phyloP scores from a whole-genome alignment of 2,329 filamentous ascomycete species.

The Xylariaceae sp. region DNA sequence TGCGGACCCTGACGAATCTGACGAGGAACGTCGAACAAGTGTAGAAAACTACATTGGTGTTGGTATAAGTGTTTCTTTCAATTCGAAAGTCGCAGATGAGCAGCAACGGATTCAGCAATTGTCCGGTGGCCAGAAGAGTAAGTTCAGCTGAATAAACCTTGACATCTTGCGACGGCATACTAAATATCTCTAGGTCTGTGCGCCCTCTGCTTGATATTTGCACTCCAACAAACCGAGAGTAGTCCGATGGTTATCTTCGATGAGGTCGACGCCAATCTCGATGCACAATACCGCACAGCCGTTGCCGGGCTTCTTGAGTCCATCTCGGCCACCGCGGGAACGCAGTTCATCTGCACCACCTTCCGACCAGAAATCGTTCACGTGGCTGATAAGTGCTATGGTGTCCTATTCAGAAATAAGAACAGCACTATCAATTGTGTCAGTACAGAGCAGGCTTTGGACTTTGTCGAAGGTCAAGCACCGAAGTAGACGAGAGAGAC shows the following conservation, averaged over 20 bases:
- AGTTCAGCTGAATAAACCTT: slow-evolving; percentile 33
- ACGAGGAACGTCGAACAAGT: slow-evolving; percentile 62
- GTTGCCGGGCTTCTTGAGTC: slow-evolving; percentile 84
- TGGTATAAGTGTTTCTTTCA: slow-evolving; percentile 96
- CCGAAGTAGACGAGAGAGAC: slow-evolving; percentile 25
- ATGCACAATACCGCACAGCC: slow-evolving; percentile 95
- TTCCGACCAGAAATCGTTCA: slow-evolving; percentile 95
- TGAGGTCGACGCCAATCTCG: slow-evolving; percentile 96
- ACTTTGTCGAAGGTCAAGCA: slow-evolving; percentile 86
- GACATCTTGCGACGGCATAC: slow-evolving; percentile 4
- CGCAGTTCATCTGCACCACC: slow-evolving; percentile 96
- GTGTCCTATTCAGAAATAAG: slow-evolving; percentile 90
- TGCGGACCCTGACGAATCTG: slow-evolving; percentile 60
- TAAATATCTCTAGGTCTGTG: slow-evolving; percentile 64
- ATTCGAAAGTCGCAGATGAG: slow-evolving; percentile 91
- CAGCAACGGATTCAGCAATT: slow-evolving; percentile 97
- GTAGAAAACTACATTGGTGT: slow-evolving; percentile 97
- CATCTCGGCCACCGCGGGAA: slow-evolving; percentile 63
- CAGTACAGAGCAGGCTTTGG: slow-evolving; percentile 77
- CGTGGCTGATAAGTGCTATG: slow-evolving; percentile 96
- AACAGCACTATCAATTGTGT: slow-evolving; percentile 93
- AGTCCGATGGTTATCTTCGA: slow-evolving; percentile 99
- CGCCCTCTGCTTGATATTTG: slow-evolving; percentile 95
- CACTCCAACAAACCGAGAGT: slow-evolving; percentile 96
- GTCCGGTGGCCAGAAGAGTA: slow-evolving; percentile 95